Evolutionary conservation across 2,329 filamentous ascomycete genomes (phyloP).

Genomic region (Hymenoscyphus infarciens): DNA sequence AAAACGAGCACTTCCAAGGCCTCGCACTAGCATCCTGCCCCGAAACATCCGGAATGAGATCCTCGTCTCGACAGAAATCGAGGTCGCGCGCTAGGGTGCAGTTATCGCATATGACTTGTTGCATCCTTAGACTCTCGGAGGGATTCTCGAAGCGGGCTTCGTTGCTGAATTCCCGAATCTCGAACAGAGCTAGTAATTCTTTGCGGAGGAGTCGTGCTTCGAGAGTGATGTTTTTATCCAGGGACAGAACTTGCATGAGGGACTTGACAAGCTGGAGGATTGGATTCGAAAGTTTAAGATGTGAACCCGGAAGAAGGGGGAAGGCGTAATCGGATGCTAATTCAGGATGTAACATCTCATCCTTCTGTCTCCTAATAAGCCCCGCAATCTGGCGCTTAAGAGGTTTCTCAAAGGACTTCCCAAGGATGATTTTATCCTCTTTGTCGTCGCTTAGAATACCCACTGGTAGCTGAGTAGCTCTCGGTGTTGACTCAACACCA

Average conservation of each 20-base stretch:
- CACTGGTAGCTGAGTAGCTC: conserved; percentile 56
- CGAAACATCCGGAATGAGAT: conserved; percentile 59
- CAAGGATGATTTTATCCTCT: conserved; percentile 62
- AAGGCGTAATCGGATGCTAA: conserved; percentile 84
- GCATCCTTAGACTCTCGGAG: conserved; percentile 66
- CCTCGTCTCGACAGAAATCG: conserved; percentile 87
- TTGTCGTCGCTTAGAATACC: conserved; percentile 55
- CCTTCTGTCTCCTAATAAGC: conserved; percentile 81
- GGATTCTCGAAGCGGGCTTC: conserved; percentile 89
- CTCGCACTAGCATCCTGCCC: conserved; percentile 27
- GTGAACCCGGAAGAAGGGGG: conserved; percentile 72
- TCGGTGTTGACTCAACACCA: conserved; percentile 50
- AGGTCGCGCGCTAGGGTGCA: conserved; percentile 88
- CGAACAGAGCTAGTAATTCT: conserved; percentile 84
- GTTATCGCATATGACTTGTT: conserved; percentile 79
- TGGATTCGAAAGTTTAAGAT: conserved; percentile 63
- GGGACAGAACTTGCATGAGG: conserved; percentile 84
- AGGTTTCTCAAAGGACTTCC: conserved; percentile 82
- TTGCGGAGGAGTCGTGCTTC: conserved; percentile 86
- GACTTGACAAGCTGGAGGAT: conserved; percentile 88
- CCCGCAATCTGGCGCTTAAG: conserved; percentile 82
- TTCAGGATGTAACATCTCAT: conserved; percentile 85
- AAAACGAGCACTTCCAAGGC: conserved; percentile 74
- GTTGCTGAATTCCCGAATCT: conserved; percentile 87
- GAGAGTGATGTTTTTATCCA: conserved; percentile 86